Evolutionary conservation across 345 rosid species (phyloP).

Genomic region (Populus simonii): DNA sequence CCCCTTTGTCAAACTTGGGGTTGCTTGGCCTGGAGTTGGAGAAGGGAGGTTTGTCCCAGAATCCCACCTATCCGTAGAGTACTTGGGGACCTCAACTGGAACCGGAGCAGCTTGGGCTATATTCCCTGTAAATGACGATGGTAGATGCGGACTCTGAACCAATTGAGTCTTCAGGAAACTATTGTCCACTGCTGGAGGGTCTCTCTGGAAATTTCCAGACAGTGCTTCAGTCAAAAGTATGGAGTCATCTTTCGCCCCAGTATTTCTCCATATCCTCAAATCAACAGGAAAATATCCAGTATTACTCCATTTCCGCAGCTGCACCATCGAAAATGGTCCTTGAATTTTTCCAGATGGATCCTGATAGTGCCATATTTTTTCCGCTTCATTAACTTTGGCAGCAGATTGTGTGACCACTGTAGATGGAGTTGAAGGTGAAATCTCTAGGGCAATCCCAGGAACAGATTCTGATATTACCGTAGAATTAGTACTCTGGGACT

Average conservation of each 20-base stretch:
- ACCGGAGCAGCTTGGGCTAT: conserved; percentile 23
- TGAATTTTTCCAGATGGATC: conserved; percentile 96
- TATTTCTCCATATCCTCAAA: conserved; percentile 74
- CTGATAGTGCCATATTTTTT: conserved; percentile 87
- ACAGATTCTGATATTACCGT: conserved; percentile 39
- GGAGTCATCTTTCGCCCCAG: conserved; percentile 63
- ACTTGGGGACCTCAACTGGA: conserved; percentile 51
- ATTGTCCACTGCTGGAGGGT: conserved; percentile 33
- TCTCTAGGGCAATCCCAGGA: conserved; percentile 44
- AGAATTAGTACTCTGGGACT: conserved; percentile 34
- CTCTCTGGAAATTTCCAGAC: conserved; percentile 63
- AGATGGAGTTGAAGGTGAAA: conserved; percentile 35
- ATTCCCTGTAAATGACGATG: conserved; percentile 26
- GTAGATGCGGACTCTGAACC: conserved; percentile 12
- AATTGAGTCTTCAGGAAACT: conserved; percentile 38
- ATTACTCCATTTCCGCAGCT: conserved; percentile 91
- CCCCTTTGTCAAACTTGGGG: conserved; percentile 35
- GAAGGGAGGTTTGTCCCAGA: conserved; percentile 78
- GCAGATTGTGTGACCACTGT: conserved; percentile 34
- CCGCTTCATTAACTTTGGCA: conserved; percentile 62
- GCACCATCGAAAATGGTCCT: conserved; percentile 93
- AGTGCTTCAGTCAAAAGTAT: conserved; percentile 72
- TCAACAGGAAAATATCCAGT: conserved; percentile 90
- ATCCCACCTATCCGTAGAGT: conserved; percentile 54
- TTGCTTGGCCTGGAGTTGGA: conserved; percentile 76